Evolutionary conservation across 306 rosid genomes (phyloP), one percentile per base, ranked within the genome.

Genomic region (Trifolium repens): DNA sequence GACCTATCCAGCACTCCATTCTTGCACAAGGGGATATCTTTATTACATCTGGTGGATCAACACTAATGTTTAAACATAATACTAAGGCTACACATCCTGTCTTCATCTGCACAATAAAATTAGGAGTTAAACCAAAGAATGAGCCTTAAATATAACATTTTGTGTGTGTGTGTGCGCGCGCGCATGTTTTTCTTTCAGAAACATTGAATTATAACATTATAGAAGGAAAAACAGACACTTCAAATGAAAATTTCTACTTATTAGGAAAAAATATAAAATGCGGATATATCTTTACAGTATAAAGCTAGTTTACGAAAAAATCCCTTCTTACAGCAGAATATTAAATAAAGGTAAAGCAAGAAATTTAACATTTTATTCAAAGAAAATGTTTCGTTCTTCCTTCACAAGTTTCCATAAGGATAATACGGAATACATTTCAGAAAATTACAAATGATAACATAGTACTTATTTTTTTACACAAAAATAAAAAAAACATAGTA

Each of bases 1-100:
- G 85, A 96, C 99, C 99, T 92, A 93, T 96, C 99, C 98, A 92
- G 93, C 97, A 96, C 96, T 96, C 99, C 98, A 96, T 96, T 88
- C 99, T 87, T 84, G 98, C 99, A 83, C 99, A 92, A 66, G 99
- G 98, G 72, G 99, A 88, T 78, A 96, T 96, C 89, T 96, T 96
- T 85, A 96, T 92, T 68, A 96, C 96, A 88, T 96, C 98, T 14
- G 99, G 99, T 27, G 98, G 98, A 82, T 96, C 98, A 49, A 96
- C 98, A 83, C 92, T 88, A 82, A 96, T 96, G 89, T 96, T 96
- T 79, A 96, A 89, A 85, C 98, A 96, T 78, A 92, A 88, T 65
- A 90, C 99, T 81, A 96, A 94, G 80, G 98, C 98, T 73, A 90
- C 99, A 84, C 90, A 96, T 89, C 97, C 98, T 1, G 99, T 96